Evolutionary conservation across 495 filamentous ascomycete species (phyloP), one percentile per base, ranked within the genome.

Genomic region (Neurospora hispaniola): DNA sequence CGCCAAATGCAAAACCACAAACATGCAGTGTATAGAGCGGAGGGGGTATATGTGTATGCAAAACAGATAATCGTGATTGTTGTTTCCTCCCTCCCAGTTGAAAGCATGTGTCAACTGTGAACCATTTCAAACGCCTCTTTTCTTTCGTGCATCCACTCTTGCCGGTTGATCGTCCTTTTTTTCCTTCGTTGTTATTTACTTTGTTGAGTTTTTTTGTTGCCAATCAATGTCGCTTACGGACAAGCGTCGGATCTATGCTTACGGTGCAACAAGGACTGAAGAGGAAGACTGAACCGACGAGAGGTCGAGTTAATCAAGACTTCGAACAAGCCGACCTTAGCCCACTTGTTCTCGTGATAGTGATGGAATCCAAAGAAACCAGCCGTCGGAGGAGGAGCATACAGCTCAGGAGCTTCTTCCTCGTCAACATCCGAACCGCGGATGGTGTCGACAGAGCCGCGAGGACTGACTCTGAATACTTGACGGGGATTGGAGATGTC

Each of bases 341-440:
- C 75, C 54, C 78, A 76, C 35, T 76, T 76, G 43, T 77, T 74
- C 72, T 83, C 81, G 48, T 78, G 76, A 38, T 66, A 66, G 54
- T 66, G 54, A 66, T 66, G 54, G 42, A 84, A 77, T 38, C 83
- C 83, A 2, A 85, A 79, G 42, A 81, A 78, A 68, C 82, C 81
- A 9, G 83, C 82, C 41, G 81, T 83, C 44, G 79, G 80, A 18
- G 80, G 80, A n/a, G 75, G 75, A 72, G 69, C 44, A 12, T 38
- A 70, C 9, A 23, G 69, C 31, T 74, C 38, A 20, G 69, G 66
- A 38, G 20, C 48, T 62, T 72, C 66, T 41, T 68, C 23, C 40
- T 59, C 6, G 16, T 44, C 41, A 40, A 71, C 71, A 42, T 44
- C 43, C 12, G 71, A 74, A 4, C 68, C 68, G 14, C 75, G 76